Percentiles rank a stretch among this genome's conserved stretches.
phyloP scores from a whole-genome alignment of 2,329 filamentous ascomycete genomes.

The Diaporthe longicolla region DNA sequence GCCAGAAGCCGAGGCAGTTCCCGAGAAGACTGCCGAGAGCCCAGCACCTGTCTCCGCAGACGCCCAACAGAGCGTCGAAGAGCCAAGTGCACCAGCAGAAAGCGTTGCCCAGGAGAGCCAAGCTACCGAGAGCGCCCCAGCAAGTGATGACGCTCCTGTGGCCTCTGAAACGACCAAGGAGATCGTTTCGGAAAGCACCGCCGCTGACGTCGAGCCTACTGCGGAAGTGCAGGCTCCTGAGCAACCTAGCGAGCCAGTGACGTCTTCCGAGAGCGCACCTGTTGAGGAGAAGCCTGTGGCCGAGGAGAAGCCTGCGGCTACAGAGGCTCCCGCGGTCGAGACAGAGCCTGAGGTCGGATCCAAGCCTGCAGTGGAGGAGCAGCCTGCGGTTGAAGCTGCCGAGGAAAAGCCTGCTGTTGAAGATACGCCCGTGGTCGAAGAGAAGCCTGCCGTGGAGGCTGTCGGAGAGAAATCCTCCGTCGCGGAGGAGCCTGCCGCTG shows the following conservation, averaged over 20 bases:
- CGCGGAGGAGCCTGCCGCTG: background rate
- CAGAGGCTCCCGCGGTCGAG: background rate
- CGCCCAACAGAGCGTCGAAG: background rate
- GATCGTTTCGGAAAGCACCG: background rate
- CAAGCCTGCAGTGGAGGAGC: background rate
- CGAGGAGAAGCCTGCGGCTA: conserved; percentile 11
- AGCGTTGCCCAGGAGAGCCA: background rate
- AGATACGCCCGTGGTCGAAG: background rate
- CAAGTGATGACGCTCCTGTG: background rate
- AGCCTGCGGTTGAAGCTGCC: background rate
- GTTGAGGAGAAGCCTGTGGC: background rate
- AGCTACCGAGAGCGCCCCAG: background rate
- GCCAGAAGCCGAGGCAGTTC: background rate
- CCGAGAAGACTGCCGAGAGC: conserved; percentile 4
- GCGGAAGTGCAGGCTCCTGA: background rate
- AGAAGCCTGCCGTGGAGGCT: background rate
- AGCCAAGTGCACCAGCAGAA: background rate
- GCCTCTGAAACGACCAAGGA: conserved; percentile 13
- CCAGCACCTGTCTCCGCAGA: background rate
- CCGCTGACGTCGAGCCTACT: background rate
- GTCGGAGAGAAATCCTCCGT: conserved; percentile 9
- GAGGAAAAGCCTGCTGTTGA: conserved; percentile 20
- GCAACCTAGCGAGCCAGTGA: background rate
- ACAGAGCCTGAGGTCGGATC: background rate
- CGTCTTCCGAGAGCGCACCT: background rate